Percentiles rank a stretch among this genome's conserved stretches.
Evolutionary conservation across 2,329 filamentous ascomycete genomes (phyloP).

Genomic region (Neopestalotiopsis clavispora): DNA sequence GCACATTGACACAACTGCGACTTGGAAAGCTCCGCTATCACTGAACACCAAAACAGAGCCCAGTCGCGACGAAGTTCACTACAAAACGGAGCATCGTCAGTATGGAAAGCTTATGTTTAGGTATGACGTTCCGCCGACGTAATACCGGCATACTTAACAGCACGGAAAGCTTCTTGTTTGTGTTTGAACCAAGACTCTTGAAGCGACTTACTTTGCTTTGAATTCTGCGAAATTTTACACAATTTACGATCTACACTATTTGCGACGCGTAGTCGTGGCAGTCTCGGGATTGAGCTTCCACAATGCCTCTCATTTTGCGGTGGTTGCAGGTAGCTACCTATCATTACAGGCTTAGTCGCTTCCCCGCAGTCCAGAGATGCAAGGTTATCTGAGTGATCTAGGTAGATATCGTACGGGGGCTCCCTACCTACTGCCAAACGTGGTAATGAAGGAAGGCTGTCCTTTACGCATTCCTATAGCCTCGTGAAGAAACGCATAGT

Average conservation of each 20-base stretch:
- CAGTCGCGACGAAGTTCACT: background rate
- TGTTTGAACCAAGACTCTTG: background rate
- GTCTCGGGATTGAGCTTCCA: background rate
- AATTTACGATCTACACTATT: background rate
- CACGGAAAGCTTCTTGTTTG: background rate
- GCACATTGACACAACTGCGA: background rate
- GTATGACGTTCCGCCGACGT: background rate
- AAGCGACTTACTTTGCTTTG: too few relatives aligned
- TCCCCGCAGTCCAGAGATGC: background rate
- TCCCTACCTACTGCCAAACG: background rate
- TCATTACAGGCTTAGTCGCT: background rate
- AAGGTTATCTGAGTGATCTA: background rate
- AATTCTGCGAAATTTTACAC: too few relatives aligned
- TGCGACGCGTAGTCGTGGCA: background rate
- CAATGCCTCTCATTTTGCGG: background rate
- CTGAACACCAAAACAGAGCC: background rate
- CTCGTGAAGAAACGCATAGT: background rate
- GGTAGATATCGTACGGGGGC: background rate
- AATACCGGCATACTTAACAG: background rate
- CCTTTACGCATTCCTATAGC: background rate
- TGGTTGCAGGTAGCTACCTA: background rate
- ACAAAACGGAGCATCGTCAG: background rate
- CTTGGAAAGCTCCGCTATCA: background rate
- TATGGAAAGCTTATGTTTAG: background rate
- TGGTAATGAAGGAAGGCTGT: background rate